These are phyloP conservation scores for Gaeumannomyces tritici DNA, from an alignment of 2,329 filamentous ascomycete genomes.

Conservation along the genomic window DNA sequence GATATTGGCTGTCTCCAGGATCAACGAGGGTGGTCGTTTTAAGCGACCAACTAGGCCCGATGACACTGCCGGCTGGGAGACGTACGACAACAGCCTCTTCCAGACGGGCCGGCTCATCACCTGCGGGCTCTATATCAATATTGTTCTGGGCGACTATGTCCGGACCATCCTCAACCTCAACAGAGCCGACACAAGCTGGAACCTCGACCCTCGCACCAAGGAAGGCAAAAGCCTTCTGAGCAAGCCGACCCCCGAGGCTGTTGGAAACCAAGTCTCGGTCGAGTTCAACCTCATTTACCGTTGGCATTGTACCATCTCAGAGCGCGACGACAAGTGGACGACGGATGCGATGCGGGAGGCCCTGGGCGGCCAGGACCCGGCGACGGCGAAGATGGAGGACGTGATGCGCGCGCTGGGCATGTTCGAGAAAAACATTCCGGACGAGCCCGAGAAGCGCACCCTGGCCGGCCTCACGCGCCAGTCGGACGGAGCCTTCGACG, in stretches of 20 bases:
- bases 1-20: conserved; percentile 27
- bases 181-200: conserved; percentile 16
- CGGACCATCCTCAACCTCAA: conserved; percentile 29
- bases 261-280: conserved; percentile 39
- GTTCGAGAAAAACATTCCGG: conserved; percentile 33
- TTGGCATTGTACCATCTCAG: conserved; percentile 34
- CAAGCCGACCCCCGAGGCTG: conserved; percentile 22
- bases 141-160: conserved; percentile 28
- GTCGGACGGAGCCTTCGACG: conserved; percentile 22
- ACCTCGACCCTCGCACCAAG: conserved; percentile 18
- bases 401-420: conserved; percentile 35
- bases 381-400: conserved; percentile 34
- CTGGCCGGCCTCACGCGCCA: conserved; percentile 38
- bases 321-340: conserved; percentile 33
- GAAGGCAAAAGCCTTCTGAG: conserved; percentile 14
- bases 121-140: conserved; percentile 47
- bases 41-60: conserved; percentile 22
- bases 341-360: conserved; percentile 24
- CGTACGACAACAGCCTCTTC: conserved; percentile 28
- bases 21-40: conserved; percentile 60
- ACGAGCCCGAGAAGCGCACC: conserved; percentile 41
- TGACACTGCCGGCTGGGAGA: conserved; percentile 21
- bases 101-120: conserved; percentile 33
- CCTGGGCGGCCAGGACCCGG: conserved; percentile 27
- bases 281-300: conserved; percentile 46